Base-by-base conservation (phyloP, 306 rosid species). In the Phaseolus lunatus region DNA sequence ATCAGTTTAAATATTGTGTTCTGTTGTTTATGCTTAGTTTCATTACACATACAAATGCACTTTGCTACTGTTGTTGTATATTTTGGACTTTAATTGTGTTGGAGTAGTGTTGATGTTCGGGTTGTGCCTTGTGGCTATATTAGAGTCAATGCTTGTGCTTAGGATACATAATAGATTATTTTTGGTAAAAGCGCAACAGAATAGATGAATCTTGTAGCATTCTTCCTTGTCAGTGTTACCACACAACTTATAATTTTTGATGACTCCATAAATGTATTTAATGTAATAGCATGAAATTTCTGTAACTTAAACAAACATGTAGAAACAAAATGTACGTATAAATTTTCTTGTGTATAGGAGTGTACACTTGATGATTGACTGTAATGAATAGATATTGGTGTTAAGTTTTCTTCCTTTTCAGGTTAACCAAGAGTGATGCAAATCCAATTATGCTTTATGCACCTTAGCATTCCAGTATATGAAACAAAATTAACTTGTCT, bases 381-480 rank as follows among this genome's bases (percentile, higher is more conserved):
- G 14, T 56, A 6, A 9, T 62, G 64, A 48, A 27, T 67, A 72
- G 23, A 69, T 67, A 19, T 44, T 69, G 45, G 43, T 58, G 66
- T 71, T 29, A 19, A 35, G 31, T 44, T 45, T 54, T 65, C 48
- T 73, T 48, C n/a, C 31, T 54, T 64, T 75, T 43, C 27, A 35
- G 61, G 48, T 33, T 57, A 68, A 62, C 63, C 64, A 22, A 44
- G 44, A 33, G 35, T 53, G 53, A 62, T 54, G 27, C 47, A 43
- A 49, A 76, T 62, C 78, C 62, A 50, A 49, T 52, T 56, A 14
- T 63, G 49, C 31, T 61, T 52, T 35, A 15, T 53, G 59, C 31
- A 62, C 45, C 61, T 82, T 19, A 12, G 5, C 27, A 24, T 62
- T 61, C 58, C 29, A n/a, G 37, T 24, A 63, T 70, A 47, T 82